Percentiles rank a stretch among this genome's conserved stretches.
Conservation (phyloP, 2,329 filamentous ascomycete genomes). For the Claviceps fusiformis region DNA sequence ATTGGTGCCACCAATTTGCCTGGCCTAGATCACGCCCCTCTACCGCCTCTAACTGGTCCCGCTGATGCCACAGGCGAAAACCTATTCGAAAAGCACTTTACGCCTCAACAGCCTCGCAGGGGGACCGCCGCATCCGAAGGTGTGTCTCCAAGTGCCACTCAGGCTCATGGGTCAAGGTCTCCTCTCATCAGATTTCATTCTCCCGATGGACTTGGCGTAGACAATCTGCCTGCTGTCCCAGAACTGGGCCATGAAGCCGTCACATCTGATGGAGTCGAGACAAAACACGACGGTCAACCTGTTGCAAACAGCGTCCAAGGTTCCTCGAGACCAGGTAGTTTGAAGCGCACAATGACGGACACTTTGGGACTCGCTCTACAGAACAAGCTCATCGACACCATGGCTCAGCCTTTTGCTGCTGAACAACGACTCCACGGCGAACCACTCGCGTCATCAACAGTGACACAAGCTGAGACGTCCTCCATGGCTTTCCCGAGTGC, state of each 20-base stretch:
- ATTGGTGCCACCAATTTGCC: conserved; percentile 54
- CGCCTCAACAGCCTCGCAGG: conserved; percentile 37
- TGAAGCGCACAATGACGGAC: conserved; percentile 86
- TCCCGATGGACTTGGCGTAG: conserved; percentile 5
- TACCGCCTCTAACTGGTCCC: conserved; percentile 64
- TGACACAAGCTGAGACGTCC: conserved; percentile 24
- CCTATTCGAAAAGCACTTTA: conserved; percentile 73
- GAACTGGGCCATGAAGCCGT: conserved; percentile 26
- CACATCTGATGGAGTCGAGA: conserved; percentile 39
- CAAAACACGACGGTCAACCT: conserved; percentile 41
- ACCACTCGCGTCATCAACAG: conserved; percentile 28
- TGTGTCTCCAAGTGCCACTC: conserved; percentile 19
- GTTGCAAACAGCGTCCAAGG: conserved; percentile 34
- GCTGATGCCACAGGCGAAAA: conserved; percentile 61
- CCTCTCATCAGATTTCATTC: conserved; percentile 7
- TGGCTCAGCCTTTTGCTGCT: conserved; percentile 67
- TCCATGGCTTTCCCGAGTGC: conserved; percentile 30
- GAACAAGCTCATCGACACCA: conserved; percentile 69
- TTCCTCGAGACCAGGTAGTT: conserved; percentile 44
- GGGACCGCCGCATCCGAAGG: conserved; percentile 27
- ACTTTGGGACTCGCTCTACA: conserved; percentile 60
- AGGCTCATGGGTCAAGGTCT: conserved; percentile 10
- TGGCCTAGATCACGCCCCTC: conserved; percentile 26
- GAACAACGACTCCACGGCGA: conserved; percentile 23
- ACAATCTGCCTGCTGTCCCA: conserved; percentile 7